Evolutionary conservation across 1,284 basidiomycete species (phyloP).

Genomic region (Apiotrichum akiyoshidainum): DNA sequence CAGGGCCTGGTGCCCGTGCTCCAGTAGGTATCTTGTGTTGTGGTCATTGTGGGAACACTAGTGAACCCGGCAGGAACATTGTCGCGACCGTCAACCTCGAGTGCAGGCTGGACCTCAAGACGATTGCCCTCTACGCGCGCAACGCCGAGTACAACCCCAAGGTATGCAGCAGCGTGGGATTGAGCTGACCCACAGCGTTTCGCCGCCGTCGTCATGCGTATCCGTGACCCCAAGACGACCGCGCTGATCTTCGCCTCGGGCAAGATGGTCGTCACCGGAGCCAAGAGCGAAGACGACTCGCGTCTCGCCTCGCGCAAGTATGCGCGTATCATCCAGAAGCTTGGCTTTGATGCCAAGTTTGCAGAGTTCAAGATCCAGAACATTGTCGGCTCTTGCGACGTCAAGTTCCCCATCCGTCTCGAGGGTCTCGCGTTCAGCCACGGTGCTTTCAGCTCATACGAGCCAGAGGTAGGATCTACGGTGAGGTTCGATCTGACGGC

Average conservation of each 20-base stretch:
- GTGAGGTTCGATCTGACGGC: neutral
- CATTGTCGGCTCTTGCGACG: conserved; percentile 97
- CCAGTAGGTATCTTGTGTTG: conserved; percentile 56
- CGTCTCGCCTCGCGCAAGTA: conserved; percentile 97
- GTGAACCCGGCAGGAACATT: conserved; percentile 66
- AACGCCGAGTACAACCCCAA: conserved; percentile 99
- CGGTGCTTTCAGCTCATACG: conserved; percentile 97
- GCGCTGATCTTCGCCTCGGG: conserved; percentile 99
- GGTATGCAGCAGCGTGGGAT: conserved; percentile 59
- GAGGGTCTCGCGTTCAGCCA: conserved; percentile 98
- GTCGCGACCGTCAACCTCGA: conserved; percentile 99
- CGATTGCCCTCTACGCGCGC: conserved; percentile 93
- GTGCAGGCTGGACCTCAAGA: conserved; percentile 95
- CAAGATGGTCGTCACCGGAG: conserved; percentile 99
- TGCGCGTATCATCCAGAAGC: conserved; percentile 98
- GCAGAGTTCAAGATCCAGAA: conserved; percentile 99
- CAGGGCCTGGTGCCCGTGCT: conserved; percentile 92
- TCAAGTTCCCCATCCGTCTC: conserved; percentile 97
- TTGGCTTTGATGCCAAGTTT: conserved; percentile 99
- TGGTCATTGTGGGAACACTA: neutral
- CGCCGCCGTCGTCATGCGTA: conserved; percentile 99
- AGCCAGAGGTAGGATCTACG: conserved; percentile 74
- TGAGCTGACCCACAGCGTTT: conserved; percentile 77
- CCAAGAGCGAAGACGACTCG: conserved; percentile 98
- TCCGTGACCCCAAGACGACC: conserved; percentile 98